Conservation (phyloP, 2,329 filamentous ascomycete genomes). For the Aplosporella prunicola region DNA sequence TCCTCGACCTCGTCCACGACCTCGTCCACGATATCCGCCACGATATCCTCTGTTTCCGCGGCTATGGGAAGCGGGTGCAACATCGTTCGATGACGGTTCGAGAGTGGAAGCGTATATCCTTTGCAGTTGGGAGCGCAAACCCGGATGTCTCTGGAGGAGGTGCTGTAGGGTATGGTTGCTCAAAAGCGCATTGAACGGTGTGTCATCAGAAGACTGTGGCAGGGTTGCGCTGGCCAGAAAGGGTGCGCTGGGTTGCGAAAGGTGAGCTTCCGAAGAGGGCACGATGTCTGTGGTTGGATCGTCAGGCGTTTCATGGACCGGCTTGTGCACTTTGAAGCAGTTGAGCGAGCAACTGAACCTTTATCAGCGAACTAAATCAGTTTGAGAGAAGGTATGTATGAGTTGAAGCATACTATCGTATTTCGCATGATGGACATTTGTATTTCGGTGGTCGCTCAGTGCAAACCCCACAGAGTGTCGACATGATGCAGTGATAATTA, state of each 20-base stretch:
- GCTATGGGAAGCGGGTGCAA: not conserved
- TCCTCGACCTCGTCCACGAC: not conserved
- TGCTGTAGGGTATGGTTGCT: not conserved
- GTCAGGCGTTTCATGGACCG: not conserved
- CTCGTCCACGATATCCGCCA: not conserved
- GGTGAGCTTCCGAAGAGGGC: not conserved
- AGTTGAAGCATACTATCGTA: conserved; percentile 7
- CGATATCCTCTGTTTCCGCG: not conserved
- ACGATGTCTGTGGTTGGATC: not conserved
- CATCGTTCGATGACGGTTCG: conserved; percentile 1
- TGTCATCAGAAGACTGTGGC: not conserved
- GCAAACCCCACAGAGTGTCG: conserved; percentile 5
- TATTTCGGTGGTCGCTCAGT: conserved; percentile 4
- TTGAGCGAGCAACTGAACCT: conserved; percentile 5
- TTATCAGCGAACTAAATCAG: not conserved
- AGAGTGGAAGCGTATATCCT: conserved; percentile 7
- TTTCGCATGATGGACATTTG: conserved; percentile 5
- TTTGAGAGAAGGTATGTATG: not conserved
- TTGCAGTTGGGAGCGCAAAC: conserved; percentile 2
- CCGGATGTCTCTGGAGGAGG: conserved; percentile 3
- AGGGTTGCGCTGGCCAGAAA: not conserved
- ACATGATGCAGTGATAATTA: not conserved
- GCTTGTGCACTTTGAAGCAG: conserved; percentile 10
- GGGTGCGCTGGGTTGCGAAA: not conserved
- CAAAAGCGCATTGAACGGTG: not conserved